Evolutionary conservation across 164 flowering plant genomes (phyloP), one percentile per base, ranked within the genome.

Genomic region (Macadamia integrifolia): DNA sequence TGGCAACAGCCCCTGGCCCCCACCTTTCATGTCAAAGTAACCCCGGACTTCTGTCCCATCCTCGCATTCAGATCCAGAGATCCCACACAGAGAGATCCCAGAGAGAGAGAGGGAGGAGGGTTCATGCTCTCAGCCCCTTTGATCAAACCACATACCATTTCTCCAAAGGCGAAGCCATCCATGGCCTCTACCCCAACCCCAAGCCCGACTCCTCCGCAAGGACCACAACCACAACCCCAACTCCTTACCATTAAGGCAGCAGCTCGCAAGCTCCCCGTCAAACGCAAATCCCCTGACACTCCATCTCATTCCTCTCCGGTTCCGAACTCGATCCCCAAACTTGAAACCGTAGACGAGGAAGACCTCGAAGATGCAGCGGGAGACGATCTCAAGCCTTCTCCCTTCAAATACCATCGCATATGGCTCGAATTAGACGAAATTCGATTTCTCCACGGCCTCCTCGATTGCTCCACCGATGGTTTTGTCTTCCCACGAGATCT

Each of bases 381-480:
- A 58, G 69, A 44, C 30, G 64, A 61, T n/a, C 35, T 55, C 49
- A 65, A 61, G 8, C 69, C 79, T 0, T 81, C 85, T 14, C 87
- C 88, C 6, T 79, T 81, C 78, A 84, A 84, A 64, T 86, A 79
- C 76, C 89, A 88, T 62, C 86, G 92, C 2, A 81, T 88, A 31
- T 88, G 92, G 92, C 71, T 87, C 9, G 88, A 86, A 69, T 56
- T 77, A 30, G 90, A 88, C 78, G 90, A 88, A 80, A 74, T 86
- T 65, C 78, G 82, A 5, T 83, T 86, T 75, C 83, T 88, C 2
- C 90, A 77, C 58, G 81, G 85, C 68, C 87, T 88, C n/a, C 77
- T 86, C 63, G 84, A 82, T 58, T 75, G 77, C 61, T 28, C 76
- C 14, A 40, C 78, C 17, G 58, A 79, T 0, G 80, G 77, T 44